Evolutionary conservation across 371 early-diverging fungal genomes (phyloP).

Genomic region (Mucor piriformis): DNA sequence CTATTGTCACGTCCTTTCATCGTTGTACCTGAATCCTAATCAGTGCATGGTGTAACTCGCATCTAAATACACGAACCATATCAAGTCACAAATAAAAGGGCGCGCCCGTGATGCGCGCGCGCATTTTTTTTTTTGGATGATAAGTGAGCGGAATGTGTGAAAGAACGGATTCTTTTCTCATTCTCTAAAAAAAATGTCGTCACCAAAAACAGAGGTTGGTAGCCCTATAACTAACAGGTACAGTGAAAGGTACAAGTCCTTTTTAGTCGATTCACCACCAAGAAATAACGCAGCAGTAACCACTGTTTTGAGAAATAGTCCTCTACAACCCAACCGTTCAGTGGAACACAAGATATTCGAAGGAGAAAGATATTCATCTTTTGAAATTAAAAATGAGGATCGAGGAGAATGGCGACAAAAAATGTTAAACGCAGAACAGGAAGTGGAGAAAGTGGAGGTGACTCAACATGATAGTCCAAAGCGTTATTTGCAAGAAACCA

Average conservation of each 20-base stretch:
- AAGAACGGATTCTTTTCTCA: neutral
- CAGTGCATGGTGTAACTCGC: too few species aligned
- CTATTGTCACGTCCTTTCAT: too few species aligned
- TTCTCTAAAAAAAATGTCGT: neutral
- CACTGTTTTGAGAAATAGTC: neutral
- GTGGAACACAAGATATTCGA: slow-evolving; percentile 4
- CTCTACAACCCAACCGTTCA: neutral
- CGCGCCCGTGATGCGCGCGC: too few species aligned
- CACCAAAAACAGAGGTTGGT: neutral
- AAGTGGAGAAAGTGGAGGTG: neutral
- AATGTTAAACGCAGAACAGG: neutral
- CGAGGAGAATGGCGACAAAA: slow-evolving; percentile 25
- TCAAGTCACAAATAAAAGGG: too few species aligned
- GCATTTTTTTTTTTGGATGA: too few species aligned
- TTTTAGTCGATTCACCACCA: slow-evolving; percentile 10
- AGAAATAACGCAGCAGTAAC: neutral
- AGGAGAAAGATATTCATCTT: slow-evolving; percentile 3
- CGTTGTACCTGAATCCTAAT: too few species aligned
- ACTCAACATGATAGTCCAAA: neutral
- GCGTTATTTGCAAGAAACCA: neutral
- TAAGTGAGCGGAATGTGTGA: too few species aligned
- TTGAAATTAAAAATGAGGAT: slow-evolving; percentile 21
- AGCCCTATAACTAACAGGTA: neutral
- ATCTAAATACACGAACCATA: too few species aligned
- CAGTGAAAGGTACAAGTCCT: slow-evolving; percentile 5